phyloP scores from a whole-genome alignment of 2,329 filamentous ascomycete species.

The Proliferodiscus dingleyae region DNA sequence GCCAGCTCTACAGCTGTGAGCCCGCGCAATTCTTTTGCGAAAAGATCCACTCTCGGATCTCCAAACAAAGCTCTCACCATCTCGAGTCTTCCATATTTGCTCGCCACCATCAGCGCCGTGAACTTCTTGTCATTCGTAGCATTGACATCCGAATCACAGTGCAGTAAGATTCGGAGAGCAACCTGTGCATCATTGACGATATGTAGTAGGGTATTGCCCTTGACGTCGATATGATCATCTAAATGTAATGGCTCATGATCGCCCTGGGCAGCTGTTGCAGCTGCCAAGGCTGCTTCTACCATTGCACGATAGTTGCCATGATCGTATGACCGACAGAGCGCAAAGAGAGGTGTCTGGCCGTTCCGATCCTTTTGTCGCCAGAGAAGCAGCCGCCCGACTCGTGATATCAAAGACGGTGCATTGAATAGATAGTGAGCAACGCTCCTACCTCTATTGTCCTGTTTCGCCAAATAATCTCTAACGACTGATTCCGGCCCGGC shows the following conservation, averaged over 20 bases:
- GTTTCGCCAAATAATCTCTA: constrained; percentile 63
- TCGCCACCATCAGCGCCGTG: constrained; percentile 94
- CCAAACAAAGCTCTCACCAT: constrained; percentile 85
- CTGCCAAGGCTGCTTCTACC: constrained; percentile 75
- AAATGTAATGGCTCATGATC: constrained; percentile 79
- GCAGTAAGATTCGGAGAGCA: constrained; percentile 67
- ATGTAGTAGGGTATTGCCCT: constrained; percentile 93
- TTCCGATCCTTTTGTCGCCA: constrained; percentile 94
- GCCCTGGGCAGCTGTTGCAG: constrained; percentile 68
- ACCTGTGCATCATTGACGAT: constrained; percentile 84
- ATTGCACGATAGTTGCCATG: constrained; percentile 81
- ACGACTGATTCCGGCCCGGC: constrained; percentile 52
- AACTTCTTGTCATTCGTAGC: constrained; percentile 93
- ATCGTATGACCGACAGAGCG: constrained; percentile 91
- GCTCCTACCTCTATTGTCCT: constrained; percentile 83
- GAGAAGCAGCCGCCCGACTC: constrained; percentile 72
- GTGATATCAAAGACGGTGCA: constrained; percentile 71
- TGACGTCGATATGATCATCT: constrained; percentile 86
- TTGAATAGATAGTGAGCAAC: constrained; percentile 96
- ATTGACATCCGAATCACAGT: constrained; percentile 93
- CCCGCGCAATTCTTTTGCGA: constrained; percentile 77
- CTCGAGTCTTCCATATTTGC: constrained; percentile 94
- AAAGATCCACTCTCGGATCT: constrained; percentile 81
- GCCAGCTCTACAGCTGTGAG: constrained; percentile 93
- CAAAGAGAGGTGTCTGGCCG: constrained; percentile 95